phyloP scores from a whole-genome alignment of 1,284 basidiomycete species.

The Cutaneotrichosporon spelunceum region DNA sequence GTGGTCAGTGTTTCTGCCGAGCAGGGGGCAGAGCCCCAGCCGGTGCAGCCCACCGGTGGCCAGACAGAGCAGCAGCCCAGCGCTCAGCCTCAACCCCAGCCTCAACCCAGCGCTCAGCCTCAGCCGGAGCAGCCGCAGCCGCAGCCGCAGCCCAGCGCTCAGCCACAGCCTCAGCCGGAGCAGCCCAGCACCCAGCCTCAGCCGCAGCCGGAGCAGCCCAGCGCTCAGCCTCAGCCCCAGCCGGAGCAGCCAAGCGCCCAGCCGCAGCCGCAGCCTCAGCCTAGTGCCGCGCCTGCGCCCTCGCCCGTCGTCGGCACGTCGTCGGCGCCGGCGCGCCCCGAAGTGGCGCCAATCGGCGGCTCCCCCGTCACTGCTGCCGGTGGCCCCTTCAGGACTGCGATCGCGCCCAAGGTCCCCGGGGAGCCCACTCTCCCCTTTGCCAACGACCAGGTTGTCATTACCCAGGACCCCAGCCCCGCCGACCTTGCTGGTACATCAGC shows the following conservation, averaged over 20 bases:
- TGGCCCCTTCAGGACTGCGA: background rate
- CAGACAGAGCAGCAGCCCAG: background rate
- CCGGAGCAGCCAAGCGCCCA: background rate
- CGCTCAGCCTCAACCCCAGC: background rate
- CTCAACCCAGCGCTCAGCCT: background rate
- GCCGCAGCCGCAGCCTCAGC: background rate
- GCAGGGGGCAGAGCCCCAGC: too few species aligned
- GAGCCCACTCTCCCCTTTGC: conserved; percentile 43
- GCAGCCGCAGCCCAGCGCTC: background rate
- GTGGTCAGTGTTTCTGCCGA: too few species aligned
- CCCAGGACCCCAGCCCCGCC: conserved; percentile 50
- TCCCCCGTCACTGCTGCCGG: background rate
- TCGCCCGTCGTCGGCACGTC: background rate
- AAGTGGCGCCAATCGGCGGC: background rate
- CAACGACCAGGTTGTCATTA: conserved; percentile 50
- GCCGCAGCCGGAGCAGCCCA: background rate
- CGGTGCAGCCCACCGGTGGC: background rate
- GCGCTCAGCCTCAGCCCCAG: background rate
- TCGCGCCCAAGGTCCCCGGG: background rate
- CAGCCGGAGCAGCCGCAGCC: background rate
- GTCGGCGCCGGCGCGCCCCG: background rate
- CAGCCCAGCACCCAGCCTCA: background rate
- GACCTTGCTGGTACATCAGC: conserved; percentile 19
- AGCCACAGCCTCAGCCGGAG: background rate
- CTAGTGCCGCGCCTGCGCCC: background rate